These are phyloP conservation scores for Penicillium palitans DNA, from an alignment of 2,329 filamentous ascomycete genomes.

Conservation along the genomic window DNA sequence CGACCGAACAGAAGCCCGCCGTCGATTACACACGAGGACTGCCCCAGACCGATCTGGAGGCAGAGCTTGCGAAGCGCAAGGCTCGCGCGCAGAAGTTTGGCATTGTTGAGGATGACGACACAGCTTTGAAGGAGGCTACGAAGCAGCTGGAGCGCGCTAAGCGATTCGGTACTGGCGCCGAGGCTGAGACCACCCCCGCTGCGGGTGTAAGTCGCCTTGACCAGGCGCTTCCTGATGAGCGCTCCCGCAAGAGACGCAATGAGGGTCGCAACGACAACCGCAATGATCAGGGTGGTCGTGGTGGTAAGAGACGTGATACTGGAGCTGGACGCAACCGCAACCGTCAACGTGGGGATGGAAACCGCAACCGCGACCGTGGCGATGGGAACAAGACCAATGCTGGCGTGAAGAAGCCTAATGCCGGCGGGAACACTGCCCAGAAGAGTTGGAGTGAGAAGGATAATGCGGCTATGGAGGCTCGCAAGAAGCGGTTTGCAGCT, in stretches of 20 bases:
- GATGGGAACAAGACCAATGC: constrained; percentile 17
- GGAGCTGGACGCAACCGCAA: constrained; percentile 38
- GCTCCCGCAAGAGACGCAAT: constrained; percentile 39
- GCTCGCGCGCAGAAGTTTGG: constrained; percentile 52
- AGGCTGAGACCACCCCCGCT: constrained; percentile 13
- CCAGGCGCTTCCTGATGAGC: constrained; percentile 46
- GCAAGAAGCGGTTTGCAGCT: constrained; percentile 50
- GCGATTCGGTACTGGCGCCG: constrained; percentile 44
- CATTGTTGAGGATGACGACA: constrained; percentile 43
- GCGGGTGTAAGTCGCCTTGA: constrained; percentile 46
- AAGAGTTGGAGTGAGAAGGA: constrained; percentile 44
- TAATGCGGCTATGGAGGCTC: constrained; percentile 45
- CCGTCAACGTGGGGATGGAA: constrained; percentile 26
- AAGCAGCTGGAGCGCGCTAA: constrained; percentile 50
- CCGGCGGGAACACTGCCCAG: constrained; percentile 20
- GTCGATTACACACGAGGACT: constrained; percentile 46
- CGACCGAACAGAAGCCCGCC: constrained; percentile 35
- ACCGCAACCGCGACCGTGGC: constrained; percentile 25
- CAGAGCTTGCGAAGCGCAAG: constrained; percentile 51
- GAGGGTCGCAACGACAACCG: constrained; percentile 38
- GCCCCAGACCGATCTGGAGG: constrained; percentile 46
- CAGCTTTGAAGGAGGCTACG: constrained; percentile 43
- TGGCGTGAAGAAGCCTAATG: constrained; percentile 17
- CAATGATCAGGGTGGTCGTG: constrained; percentile 41
- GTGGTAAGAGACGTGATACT: constrained; percentile 45